These are phyloP conservation scores for Malus hybrid DNA, from an alignment of 331 rosid genomes.

Conservation along the genomic window DNA sequence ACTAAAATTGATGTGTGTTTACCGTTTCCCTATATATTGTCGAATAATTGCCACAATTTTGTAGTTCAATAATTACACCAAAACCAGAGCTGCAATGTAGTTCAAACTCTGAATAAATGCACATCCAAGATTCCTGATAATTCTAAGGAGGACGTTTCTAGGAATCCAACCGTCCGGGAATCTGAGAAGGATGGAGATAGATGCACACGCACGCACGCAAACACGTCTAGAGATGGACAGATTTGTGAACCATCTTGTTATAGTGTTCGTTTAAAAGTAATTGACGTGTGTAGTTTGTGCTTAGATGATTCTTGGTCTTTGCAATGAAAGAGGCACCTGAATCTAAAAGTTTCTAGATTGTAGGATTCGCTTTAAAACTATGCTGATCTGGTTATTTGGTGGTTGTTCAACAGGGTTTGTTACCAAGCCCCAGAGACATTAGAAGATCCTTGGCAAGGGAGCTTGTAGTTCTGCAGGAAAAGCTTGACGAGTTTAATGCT, in stretches of 20 bases:
- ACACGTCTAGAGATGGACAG: not conserved
- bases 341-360: not conserved
- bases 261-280: not conserved
- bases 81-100: no score
- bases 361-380: not conserved
- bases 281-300: not conserved
- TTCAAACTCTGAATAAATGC: no score
- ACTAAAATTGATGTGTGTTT: no score
- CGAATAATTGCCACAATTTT: no score
- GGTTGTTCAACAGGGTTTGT: constrained; percentile 46
- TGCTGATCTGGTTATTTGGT: not conserved
- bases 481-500: constrained; percentile 37
- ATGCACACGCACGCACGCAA: not conserved
- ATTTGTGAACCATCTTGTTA: not conserved
- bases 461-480: constrained; percentile 63
- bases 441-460: constrained; percentile 82
- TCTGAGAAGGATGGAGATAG: not conserved
- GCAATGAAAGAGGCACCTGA: not conserved
- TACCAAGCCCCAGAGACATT: constrained; percentile 51
- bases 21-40: no score
- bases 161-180: not conserved
- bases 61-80: no score
- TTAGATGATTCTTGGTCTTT: not conserved
- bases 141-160: no score
- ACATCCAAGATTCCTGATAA: no score